Conservation (phyloP, 192 early-diverging fungal genomes). For the Coemansia erecta region DNA sequence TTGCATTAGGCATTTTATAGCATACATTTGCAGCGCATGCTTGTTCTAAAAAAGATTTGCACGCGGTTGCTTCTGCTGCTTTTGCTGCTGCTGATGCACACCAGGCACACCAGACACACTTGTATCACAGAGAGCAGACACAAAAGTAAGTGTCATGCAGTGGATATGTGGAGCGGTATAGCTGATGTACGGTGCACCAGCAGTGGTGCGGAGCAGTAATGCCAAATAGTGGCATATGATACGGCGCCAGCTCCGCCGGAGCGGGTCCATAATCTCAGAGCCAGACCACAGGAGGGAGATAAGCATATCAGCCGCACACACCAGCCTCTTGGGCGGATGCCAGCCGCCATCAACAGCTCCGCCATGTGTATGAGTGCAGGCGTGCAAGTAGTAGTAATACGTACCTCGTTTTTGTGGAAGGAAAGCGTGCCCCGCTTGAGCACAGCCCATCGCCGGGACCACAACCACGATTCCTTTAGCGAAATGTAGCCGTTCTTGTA, state of each 20-base stretch:
- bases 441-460: slow-evolving; percentile 91
- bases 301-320: neutral
- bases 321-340: neutral
- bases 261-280: too few species aligned
- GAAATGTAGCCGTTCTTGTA: slow-evolving; percentile 49
- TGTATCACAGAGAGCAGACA: too few species aligned
- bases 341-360: slow-evolving; percentile 2
- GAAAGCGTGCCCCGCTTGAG: slow-evolving; percentile 87
- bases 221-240: slow-evolving; percentile 8
- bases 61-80: too few species aligned
- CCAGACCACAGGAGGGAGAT: neutral
- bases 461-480: slow-evolving; percentile 90
- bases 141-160: too few species aligned
- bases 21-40: too few species aligned
- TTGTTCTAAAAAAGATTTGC: too few species aligned
- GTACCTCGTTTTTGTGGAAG: slow-evolving; percentile 92
- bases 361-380: neutral
- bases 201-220: slow-evolving; percentile 11
- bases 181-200: too few species aligned
- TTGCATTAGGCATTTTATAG: too few species aligned
- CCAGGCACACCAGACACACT: too few species aligned
- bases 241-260: too few species aligned
- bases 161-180: too few species aligned
- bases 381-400: slow-evolving; percentile 8
- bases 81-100: too few species aligned